Evolutionary conservation across 805 yeast species (phyloP), one percentile per base, ranked within the genome.

Genomic region (Hagleromyces aurorensis): DNA sequence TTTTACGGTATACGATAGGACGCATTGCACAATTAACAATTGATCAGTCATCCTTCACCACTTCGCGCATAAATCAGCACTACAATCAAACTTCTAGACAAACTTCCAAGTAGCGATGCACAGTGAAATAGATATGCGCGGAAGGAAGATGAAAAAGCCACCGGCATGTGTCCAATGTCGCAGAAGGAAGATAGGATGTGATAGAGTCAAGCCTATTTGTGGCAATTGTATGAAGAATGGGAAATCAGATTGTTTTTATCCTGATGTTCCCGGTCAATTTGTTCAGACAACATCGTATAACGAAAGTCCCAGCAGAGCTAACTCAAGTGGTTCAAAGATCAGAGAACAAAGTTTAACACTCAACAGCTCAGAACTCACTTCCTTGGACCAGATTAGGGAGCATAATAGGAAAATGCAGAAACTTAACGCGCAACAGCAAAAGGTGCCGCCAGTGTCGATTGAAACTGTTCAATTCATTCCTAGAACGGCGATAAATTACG

Each of bases 131-230:
- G 46, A 41, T 34, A 41, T 39, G 16, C 37, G 41, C 19, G 46
- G 46, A 13, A 36, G 46, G 23, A 37, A 38, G 21, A 37, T 39
- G 38, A 43, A 41, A 28, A 45, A 42, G 27, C 47, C 47, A 14
- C 57, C 57, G 13, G 55, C 55, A 7, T 52, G 58, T 32, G 50
- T 44, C 35, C 54, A 50, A 32, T 55, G 60, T 24, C 45, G 59
- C 23, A 45, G 38, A 19, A 40, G 56, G 19, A 55, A 53, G 29
- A 61, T 61, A 32, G 64, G 64, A 34, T 64, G 69, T 40, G 65
- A 63, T 43, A 59, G 66, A 41, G 52, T 53, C 11, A 61, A 59
- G 37, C 69, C 69, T 5, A 47, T 55, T 16, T 64, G 69, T 48
- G 55, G 54, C 29, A 62, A 62, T 35, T 64, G 69, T 43, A 19